Base-by-base conservation (phyloP, 148 eudicot species). In the Chenopodium album region DNA sequence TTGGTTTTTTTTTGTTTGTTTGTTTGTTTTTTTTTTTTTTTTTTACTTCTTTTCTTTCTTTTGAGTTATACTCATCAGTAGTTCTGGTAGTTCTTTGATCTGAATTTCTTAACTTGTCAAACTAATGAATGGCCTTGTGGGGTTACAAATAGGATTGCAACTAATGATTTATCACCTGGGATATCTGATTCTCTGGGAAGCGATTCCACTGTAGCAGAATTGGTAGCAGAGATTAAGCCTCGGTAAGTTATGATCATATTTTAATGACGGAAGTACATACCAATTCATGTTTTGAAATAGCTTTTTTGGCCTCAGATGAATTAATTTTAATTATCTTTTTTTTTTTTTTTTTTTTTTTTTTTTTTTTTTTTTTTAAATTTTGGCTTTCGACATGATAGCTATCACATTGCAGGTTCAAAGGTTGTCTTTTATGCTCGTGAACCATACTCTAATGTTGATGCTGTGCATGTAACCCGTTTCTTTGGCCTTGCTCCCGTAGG, bases 71-170 rank as follows among this genome's bases (percentile, higher is more conserved):
- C 11, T 73, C 16, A 23, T 73, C 7, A 48, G 50, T 71, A 41
- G 31, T 75, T 19, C 11, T 65, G 52, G 34, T 66, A 54, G 12
- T 73, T 13, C 17, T 47, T 76, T 76, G 68, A 26, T 79, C 76
- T 54, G 20, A 41, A 6, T 84, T 89, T 85, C 98, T 92, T 92
- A 84, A 90, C 91, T 86, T 29, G 54, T 81, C 50, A 78, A 84
- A 95, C 99, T 89, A 95, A 94, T 86, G 98, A 95, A 85, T 95
- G 99, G 99, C 99, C 99, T 37, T 86, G 76, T 73, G 97, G 97
- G 56, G 79, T 96, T 80, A 91, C 90, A 47, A 90, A 92, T 77
- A 78, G 83, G 78, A 86, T 86, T 82, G 79, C 90, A 78, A 69
- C 94, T 29, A 47, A 90, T 81, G 95, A 90, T 82, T 56, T 90